phyloP scores from a whole-genome alignment of 83 land plant species.

The Thuja plicata region DNA sequence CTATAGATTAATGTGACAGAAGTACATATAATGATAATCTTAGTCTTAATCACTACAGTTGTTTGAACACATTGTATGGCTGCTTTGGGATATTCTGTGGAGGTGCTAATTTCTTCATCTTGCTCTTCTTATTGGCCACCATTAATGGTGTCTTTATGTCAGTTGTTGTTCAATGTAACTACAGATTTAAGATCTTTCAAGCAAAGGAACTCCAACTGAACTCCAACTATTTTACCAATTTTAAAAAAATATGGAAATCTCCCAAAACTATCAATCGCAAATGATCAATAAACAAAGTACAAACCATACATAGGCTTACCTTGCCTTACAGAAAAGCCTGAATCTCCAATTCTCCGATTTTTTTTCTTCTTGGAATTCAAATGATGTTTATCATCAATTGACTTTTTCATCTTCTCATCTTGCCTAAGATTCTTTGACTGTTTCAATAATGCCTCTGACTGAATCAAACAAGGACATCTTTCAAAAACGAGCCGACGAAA shows the following conservation, averaged over 20 bases:
- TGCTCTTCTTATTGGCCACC: neutral
- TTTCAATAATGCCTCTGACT: slow-evolving; percentile 17
- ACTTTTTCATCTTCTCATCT: neutral
- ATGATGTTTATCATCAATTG: neutral
- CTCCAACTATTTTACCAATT: neutral
- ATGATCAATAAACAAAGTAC: neutral
- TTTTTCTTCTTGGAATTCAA: slow-evolving; percentile 12
- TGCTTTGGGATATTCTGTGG: neutral
- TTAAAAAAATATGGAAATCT: neutral
- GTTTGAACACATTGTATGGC: neutral
- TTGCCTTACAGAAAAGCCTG: neutral
- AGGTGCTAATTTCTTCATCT: neutral
- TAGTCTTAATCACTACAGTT: neutral
- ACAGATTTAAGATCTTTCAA: neutral
- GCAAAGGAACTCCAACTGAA: neutral
- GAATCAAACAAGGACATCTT: slow-evolving; percentile 11
- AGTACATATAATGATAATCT: no score
- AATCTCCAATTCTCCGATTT: neutral
- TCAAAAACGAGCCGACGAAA: slow-evolving; percentile 16
- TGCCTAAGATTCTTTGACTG: neutral
- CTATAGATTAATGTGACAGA: no score
- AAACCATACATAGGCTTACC: slow-evolving; percentile 2
- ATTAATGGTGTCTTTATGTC: neutral
- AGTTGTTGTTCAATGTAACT: neutral
- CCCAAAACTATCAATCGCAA: neutral